Evolutionary conservation across 225 moss, liverwort and hornwort species (phyloP).

Genomic region (Thuidium tamariscinum): DNA sequence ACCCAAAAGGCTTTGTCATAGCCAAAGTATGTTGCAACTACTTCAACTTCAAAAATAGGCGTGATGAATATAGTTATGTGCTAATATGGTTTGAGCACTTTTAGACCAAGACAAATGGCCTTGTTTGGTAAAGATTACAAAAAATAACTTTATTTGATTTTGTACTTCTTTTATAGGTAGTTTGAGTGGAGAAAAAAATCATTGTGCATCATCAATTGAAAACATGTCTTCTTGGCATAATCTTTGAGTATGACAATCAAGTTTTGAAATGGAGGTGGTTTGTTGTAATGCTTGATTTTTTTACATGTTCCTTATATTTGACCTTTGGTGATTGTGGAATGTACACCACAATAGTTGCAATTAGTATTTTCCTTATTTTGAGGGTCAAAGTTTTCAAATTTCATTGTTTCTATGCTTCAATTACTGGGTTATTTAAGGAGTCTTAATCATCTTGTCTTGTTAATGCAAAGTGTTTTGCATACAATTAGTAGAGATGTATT

Average conservation of each 20-base stretch:
- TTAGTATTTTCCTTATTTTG: background rate
- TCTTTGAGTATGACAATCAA: slow-evolving; percentile 28
- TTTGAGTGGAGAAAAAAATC: slow-evolving; percentile 10
- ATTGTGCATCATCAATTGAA: slow-evolving; percentile 54
- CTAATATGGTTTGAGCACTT: background rate
- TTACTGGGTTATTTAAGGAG: background rate
- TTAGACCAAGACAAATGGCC: background rate
- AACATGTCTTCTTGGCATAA: slow-evolving; percentile 48
- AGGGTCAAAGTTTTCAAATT: background rate
- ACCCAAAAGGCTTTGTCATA: slow-evolving; percentile 9
- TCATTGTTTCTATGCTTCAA: background rate
- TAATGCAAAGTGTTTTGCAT: background rate
- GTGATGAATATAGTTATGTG: background rate
- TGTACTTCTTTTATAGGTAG: background rate
- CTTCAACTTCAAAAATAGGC: background rate
- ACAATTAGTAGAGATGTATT: background rate
- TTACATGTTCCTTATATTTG: background rate
- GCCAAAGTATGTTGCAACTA: background rate
- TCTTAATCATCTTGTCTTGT: background rate
- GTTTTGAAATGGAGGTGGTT: background rate
- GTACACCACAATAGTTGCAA: background rate
- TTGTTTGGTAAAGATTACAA: background rate
- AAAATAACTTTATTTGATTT: background rate
- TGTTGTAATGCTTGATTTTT: background rate
- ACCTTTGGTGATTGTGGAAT: background rate